Evolutionary conservation across 169 alveolate genomes (phyloP), one percentile per base, ranked within the genome.

Genomic region (Cytauxzoon felis): DNA sequence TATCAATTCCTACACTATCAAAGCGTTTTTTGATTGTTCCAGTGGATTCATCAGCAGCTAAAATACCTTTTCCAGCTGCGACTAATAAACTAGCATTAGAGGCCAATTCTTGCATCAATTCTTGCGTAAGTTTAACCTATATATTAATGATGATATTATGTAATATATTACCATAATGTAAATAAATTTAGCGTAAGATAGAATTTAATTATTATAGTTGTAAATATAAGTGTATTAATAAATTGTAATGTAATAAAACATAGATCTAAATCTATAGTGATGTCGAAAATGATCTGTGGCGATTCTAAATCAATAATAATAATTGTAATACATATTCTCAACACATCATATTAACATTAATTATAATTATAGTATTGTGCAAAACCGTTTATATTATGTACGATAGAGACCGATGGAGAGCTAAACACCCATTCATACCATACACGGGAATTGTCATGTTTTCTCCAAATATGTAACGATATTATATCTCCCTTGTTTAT

Each of bases 21-120:
- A 97, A 97, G 49, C 98, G 90, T 87, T 95, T 95, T 81, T 95
- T 95, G 50, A 96, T 95, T 23, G 99, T 96, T 60, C 98, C 98
- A 27, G 98, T 93, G 29, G 98, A 93, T 90, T 97, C 99, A 78
- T 97, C 99, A 26, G 99, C 99, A 21, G 99, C 99, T 38, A 97
- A 88, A 63, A 97, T 92, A 34, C 99, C 99, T 88, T 94, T 95
- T 56, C 99, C 99, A 23, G 93, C 89, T 32, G 92, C 86, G 43
- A 88, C 91, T 40, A 93, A 76, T 33, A 32, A 40, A 41, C 53
- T 45, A 36, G 86, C 80, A 27, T 58, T 65, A 26, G 56, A 80
- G 6, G 68, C 75, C 64, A 76, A 59, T 50, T 76, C 80, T 57
- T 64, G 59, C 32, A 61, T 72, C 13, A 54, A 47, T 29, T 68